Base-by-base conservation (phyloP, 2,329 filamentous ascomycete genomes). In the Paecilomyces fulvus region DNA sequence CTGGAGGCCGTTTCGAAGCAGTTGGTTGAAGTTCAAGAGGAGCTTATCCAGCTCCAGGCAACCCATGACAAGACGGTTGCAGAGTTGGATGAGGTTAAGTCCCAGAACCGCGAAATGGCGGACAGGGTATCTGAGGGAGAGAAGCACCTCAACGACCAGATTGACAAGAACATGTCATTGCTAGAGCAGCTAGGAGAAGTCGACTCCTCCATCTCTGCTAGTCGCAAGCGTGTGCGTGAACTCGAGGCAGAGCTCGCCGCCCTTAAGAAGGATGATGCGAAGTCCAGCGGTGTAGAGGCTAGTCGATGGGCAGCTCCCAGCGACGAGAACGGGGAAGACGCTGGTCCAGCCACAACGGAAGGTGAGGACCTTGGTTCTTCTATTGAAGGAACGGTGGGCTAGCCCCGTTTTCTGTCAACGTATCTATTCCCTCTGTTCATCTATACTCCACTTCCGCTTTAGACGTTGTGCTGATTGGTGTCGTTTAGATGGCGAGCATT, bases 1-100 rank as follows among this genome's bases (percentile, higher is more conserved):
- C 75, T 87, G 54, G 87, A 86, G 74, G 77, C 77, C 12, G 79
- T 86, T 43, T 83, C 83, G 75, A 84, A 84, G 69, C 66, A 75
- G 53, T 65, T 73, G 9, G 61, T 66, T 23, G 62, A 65, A n/a
- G 63, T 66, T 17, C 65, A 69, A 30, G 67, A 71, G n/a, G 67
- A 73, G 55, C 54, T 73, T 50, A 56, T 62, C 2, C 56, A 68
- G 33, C 59, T 69, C n/a, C 67, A 68, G 63, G 60, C 56, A 49
- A 66, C 70, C 55, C 63, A 71, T 51, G 64, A 66, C 17, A 59
- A 67, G 6, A 58, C 65, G 14, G 65, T 63, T 43, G 57, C 63
- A 54, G 69, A 73, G 54, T 61, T 75, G 2, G 67, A 73, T 30
- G 66, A 70, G 43, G 56, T 63, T 30, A 64, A 63, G 30, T 58